phyloP scores from a whole-genome alignment of 371 early-diverging fungal species.

The Amoeboaphelidium protococcarum region DNA sequence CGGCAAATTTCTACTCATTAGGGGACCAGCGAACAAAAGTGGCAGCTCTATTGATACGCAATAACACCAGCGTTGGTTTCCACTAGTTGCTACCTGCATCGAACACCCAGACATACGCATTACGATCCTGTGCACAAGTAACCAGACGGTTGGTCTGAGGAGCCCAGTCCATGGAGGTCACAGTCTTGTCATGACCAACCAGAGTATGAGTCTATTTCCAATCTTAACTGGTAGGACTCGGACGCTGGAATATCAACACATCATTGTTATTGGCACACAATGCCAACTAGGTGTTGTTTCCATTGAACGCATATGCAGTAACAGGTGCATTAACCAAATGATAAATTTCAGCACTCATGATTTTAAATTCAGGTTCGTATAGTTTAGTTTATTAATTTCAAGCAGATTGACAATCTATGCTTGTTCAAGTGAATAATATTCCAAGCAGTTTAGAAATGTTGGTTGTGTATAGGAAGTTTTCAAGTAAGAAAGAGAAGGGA shows the following conservation, averaged over 20 bases:
- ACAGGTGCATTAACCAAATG: neutral
- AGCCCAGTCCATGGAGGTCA: conserved; percentile 88
- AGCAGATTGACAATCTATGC: too few relatives aligned
- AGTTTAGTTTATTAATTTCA: too few relatives aligned
- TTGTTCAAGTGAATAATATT: too few relatives aligned
- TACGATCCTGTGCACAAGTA: conserved; percentile 89
- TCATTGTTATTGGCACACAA: conserved; percentile 67
- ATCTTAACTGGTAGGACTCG: conserved; percentile 15
- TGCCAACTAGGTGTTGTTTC: conserved; percentile 25
- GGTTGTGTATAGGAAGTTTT: too few relatives aligned
- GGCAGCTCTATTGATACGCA: conserved; percentile 88
- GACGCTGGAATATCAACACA: conserved; percentile 52
- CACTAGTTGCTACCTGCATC: conserved; percentile 28
- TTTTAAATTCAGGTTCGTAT: neutral
- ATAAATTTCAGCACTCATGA: neutral
- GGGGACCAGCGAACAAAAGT: conserved; percentile 89
- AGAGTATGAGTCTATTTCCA: conserved; percentile 42
- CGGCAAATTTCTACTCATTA: conserved; percentile 89
- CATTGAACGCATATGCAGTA: neutral
- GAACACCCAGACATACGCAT: conserved; percentile 54
- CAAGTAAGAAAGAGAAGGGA: too few relatives aligned
- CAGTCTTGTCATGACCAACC: conserved; percentile 71
- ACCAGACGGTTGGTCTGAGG: conserved; percentile 81
- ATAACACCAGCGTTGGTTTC: conserved; percentile 76
- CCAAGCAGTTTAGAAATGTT: too few relatives aligned